phyloP scores from a whole-genome alignment of 805 yeast genomes.

The Blastobotrys parvus region DNA sequence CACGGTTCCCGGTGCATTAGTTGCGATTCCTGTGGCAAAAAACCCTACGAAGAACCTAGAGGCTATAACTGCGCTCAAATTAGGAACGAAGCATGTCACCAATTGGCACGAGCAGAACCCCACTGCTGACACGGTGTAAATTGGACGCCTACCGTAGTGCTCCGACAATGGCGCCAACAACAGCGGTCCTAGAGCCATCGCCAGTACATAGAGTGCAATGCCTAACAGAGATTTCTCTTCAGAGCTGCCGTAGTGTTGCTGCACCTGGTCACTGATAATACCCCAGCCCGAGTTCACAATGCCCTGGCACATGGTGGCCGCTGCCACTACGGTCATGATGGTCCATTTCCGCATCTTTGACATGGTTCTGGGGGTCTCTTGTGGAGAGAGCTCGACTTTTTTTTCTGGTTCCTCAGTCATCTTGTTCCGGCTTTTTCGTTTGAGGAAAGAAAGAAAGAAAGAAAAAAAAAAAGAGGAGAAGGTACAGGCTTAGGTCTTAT shows the following conservation, averaged over 20 bases:
- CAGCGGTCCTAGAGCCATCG: slow-evolving; percentile 89
- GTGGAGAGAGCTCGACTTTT: too few relatives aligned
- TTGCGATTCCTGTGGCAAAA: slow-evolving; percentile 76
- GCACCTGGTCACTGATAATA: slow-evolving; percentile 34
- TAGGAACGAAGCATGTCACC: slow-evolving; percentile 49
- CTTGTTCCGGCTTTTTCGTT: too few relatives aligned
- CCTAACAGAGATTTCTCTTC: slow-evolving; percentile 39
- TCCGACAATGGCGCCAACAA: slow-evolving; percentile 88
- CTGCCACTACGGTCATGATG: slow-evolving; percentile 24
- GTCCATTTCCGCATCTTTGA: slow-evolving; percentile 32
- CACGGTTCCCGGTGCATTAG: slow-evolving; percentile 78
- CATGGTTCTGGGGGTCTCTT: slow-evolving; percentile 31
- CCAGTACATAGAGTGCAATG: slow-evolving; percentile 70
- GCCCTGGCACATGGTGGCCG: slow-evolving; percentile 26
- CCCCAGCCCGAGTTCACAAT: slow-evolving; percentile 43
- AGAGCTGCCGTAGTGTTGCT: slow-evolving; percentile 30
- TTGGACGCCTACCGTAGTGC: slow-evolving; percentile 58
- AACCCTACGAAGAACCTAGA: slow-evolving; percentile 76
- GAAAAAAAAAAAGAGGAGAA: too few relatives aligned
- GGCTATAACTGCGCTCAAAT: slow-evolving; percentile 67
- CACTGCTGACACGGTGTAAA: slow-evolving; percentile 49
- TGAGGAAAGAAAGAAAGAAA: too few relatives aligned
- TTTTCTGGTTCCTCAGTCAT: too few relatives aligned
- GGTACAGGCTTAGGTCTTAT: too few relatives aligned
- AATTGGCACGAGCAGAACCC: slow-evolving; percentile 48